Evolutionary conservation across 176 grass and related monocot genomes (phyloP), one percentile per base, ranked within the genome.

Genomic region (Eleusine coracana): DNA sequence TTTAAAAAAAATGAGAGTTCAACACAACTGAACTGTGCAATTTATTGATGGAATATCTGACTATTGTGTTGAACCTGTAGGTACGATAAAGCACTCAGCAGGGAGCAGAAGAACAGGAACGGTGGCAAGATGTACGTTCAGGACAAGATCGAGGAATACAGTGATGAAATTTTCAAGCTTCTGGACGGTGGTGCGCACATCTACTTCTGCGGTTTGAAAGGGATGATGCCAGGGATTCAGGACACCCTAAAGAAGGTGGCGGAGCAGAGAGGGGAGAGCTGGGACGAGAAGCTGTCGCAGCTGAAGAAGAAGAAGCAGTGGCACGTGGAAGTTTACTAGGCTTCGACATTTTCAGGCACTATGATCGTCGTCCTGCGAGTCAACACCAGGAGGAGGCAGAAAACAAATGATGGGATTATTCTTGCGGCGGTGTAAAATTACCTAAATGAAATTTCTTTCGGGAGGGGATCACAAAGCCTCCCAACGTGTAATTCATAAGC

Each of bases 291-390:
- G 85, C 89, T 98, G 5, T 88, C 88, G 0, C 90, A 90, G 73
- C 88, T 95, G 1, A 98, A 91, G 89, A 98, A 98, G 87, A 98
- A 95, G 87, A 98, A 95, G 82, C 96, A 98, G 84, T 98, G 96
- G 96, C 92, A 98, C 44, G 96, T 98, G 0, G 96, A 98, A 76
- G 96, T 98, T 74, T 98, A 98, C 81, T 98, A 88, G 84, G 48
- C n/a, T 42, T 8, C 37, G 5, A 64, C 20, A 34, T 16, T 16
- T 74, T 48, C 1, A 0, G 28, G 5, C 18, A 0, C 54, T 68
- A 34, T 73, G 21, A 83, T 51, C 70, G 75, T 37, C 23, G 7
- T 54, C 23, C 75, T 42, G 46, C 8, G 1, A 72, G 17, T 17
- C 10, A 23, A 44, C 49, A 31, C n/a, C 36, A 48, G 25, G 25